Evolutionary conservation across 768 basidiomycete species (phyloP).

Genomic region (Boletus reticuloceps): DNA sequence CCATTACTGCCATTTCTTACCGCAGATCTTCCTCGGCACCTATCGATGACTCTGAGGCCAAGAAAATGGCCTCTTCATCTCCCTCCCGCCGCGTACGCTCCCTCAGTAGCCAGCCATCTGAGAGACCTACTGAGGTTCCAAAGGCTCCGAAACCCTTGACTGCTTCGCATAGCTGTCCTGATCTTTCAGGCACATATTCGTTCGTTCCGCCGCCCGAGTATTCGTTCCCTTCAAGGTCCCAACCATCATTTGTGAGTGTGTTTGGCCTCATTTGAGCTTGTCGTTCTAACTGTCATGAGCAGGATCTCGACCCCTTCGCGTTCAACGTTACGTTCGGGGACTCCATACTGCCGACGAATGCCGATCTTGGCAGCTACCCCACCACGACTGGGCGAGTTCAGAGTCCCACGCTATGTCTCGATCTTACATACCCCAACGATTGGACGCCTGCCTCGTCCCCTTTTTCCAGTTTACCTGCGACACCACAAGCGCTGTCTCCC

Average conservation of each 20-base stretch:
- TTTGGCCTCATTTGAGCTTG: background rate
- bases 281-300: background rate
- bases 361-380: constrained; percentile 21
- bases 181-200: constrained; percentile 33
- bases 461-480: constrained; percentile 41
- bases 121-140: background rate
- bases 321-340: constrained; percentile 30
- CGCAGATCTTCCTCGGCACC: constrained; percentile 67
- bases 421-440: constrained; percentile 36
- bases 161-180: constrained; percentile 25
- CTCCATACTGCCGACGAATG: constrained; percentile 23
- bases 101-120: constrained; percentile 22
- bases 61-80: constrained; percentile 28
- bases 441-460: constrained; percentile 47
- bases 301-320: constrained; percentile 31
- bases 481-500: constrained; percentile 39
- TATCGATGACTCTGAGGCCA: constrained; percentile 38
- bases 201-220: constrained; percentile 31
- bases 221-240: constrained; percentile 36
- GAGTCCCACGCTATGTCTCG: constrained; percentile 37
- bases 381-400: constrained; percentile 21
- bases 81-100: constrained; percentile 21
- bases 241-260: constrained; percentile 49
- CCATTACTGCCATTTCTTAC: constrained; percentile 69
- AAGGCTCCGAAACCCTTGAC: constrained; percentile 5